Evolutionary conservation across 305 asterid genomes (phyloP), one percentile per base, ranked within the genome.

Genomic region (Rubia peregrina): DNA sequence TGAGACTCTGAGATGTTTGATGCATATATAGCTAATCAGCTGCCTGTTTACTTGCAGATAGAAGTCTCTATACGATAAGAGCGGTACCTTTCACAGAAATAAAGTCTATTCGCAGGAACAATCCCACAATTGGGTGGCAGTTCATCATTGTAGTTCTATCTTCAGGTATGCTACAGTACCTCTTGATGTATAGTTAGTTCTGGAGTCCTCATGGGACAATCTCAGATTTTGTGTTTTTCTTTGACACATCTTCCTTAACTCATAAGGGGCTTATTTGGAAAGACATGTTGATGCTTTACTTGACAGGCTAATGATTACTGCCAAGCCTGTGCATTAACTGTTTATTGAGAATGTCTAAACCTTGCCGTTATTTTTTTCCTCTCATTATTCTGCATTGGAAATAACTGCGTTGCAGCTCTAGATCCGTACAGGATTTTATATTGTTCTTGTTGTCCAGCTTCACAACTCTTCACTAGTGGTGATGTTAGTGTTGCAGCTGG

Each of bases 81-180:
- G 95, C 93, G 30, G 90, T 94, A 72, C 88, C 98, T 33, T 90
- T 94, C 82, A 72, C 97, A 6, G 96, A 86, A 57, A 80, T 94
- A 56, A 91, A 89, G 65, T 91, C 99, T 68, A 88, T 94, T 67
- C 90, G 95, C 60, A 87, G 92, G 80, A 96, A 91, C 80, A 87
- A 88, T 63, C 97, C 98, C 60, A 77, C 96, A 17, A 82, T 89
- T 67, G 98, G 96, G 69, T 94, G 97, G 98, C 98, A 88, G 75
- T 94, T 87, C 75, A 82, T 92, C 69, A 94, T 94, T 83, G 87
- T 91, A 69, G 97, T 94, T 78, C 78, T 85, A 79, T 85, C 92
- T 67, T 86, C 98, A 86, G 98, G 99, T 92, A 85, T 63, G 70
- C 68, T 48, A 60, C 46, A 11, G 57, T 44, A 65, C 41, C 75